Evolutionary conservation across 768 basidiomycete genomes (phyloP), one percentile per base, ranked within the genome.

Genomic region (Calocybe indica): DNA sequence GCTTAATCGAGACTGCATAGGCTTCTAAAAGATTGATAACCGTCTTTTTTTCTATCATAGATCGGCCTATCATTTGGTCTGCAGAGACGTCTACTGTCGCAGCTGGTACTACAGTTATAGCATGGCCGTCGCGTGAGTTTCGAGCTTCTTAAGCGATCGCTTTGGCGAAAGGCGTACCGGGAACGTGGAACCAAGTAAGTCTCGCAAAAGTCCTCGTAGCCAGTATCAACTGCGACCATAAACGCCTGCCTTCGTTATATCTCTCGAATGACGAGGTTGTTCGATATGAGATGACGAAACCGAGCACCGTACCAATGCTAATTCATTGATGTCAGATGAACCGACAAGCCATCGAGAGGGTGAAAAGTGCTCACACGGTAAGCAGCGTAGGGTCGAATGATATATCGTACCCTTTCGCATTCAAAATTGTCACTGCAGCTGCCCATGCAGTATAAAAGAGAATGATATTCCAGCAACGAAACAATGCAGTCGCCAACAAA

Each of bases 181-280:
- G 77, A 6, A 85, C 71, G 63, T 84, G 83, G 61, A 85, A 80
- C 84, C 84, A 86, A 7, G 80, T 70, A 0, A 75, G 72, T 12
- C 85, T 69, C 0, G 83, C 73, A 59, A 85, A 70, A 2, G 75
- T 80, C 36, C 83, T 73, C 53, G 63, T 71, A n/a, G 71, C 72
- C 28, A 80, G 61, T 39, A 80, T 75, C n/a, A 87, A 80, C 51
- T 82, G 77, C 3, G 82, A 81, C 85, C 85, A 88, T 5, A 79
- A 64, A 45, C 73, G 65, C 45, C 85, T 66, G 15, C 85, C 85
- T 55, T 88, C 85, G 47, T 87, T 86, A 61, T 87, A 87, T 13
- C 83, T 68, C 59, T 85, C 83, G 54, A 84, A 85, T 35, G 82
- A 83, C 4, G 83, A 80, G 8, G 82, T 85, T 8, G 84, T 85